Evolutionary conservation across 495 filamentous ascomycete genomes (phyloP).

Genomic region (Lentithecium fluviatile): DNA sequence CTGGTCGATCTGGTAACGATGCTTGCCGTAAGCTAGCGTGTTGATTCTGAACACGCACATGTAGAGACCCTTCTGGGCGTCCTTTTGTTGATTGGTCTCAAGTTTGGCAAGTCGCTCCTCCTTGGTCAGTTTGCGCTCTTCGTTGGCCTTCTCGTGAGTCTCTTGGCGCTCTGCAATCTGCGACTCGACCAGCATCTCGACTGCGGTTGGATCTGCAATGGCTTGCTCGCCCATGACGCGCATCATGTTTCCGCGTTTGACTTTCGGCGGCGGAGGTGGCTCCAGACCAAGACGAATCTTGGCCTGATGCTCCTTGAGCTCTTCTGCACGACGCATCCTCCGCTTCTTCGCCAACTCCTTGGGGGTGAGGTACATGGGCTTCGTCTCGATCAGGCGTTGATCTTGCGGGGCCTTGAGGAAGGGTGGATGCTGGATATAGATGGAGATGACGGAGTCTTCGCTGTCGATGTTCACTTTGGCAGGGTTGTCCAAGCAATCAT

Average conservation of each 20-base stretch:
- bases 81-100: slow-evolving; percentile 76
- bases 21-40: slow-evolving; percentile 81
- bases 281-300: slow-evolving; percentile 90
- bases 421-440: slow-evolving; percentile 92
- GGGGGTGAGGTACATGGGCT: slow-evolving; percentile 88
- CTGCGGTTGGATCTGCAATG: slow-evolving; percentile 95
- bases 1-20: slow-evolving; percentile 87
- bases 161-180: slow-evolving; percentile 83
- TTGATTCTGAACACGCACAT: slow-evolving; percentile 85
- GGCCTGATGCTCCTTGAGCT: slow-evolving; percentile 92
- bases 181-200: slow-evolving; percentile 87
- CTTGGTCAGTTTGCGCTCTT: slow-evolving; percentile 85
- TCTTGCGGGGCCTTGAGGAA: slow-evolving; percentile 87
- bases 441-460: slow-evolving; percentile 78
- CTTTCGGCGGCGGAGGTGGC: slow-evolving; percentile 85
- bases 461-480: slow-evolving; percentile 70
- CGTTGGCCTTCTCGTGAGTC: slow-evolving; percentile 75
- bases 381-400: slow-evolving; percentile 70
- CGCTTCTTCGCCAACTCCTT: slow-evolving; percentile 90
- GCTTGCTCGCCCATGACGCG: slow-evolving; percentile 95
- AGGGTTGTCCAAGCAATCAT: slow-evolving; percentile 64
- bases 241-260: slow-evolving; percentile 96
- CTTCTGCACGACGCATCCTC: slow-evolving; percentile 83
- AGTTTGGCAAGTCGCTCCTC: slow-evolving; percentile 88
- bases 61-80: slow-evolving; percentile 79